Conservation (phyloP, 768 basidiomycete genomes). For the Amanita brunnescens region DNA sequence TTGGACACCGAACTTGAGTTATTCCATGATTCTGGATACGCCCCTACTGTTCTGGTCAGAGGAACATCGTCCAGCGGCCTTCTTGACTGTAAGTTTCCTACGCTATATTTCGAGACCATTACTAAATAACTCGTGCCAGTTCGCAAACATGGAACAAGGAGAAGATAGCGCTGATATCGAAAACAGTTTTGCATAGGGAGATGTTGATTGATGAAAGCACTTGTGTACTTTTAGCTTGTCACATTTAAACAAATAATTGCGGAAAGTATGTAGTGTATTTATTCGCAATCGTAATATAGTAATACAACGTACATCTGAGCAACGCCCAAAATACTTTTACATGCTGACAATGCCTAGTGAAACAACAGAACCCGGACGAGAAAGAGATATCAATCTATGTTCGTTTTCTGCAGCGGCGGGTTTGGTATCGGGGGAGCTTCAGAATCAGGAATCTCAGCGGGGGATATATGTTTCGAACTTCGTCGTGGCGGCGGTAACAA, state of each 20-base stretch:
- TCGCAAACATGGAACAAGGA: slow-evolving; percentile 82
- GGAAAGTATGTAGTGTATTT: slow-evolving; percentile 3
- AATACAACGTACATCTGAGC: slow-evolving; percentile 2
- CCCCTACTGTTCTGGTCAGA: slow-evolving; percentile 95
- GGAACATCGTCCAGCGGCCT: slow-evolving; percentile 89
- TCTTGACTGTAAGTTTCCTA: slow-evolving; percentile 64
- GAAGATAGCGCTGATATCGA: slow-evolving; percentile 96
- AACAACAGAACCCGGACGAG: slow-evolving; percentile 43
- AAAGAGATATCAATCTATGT: slow-evolving; percentile 29
- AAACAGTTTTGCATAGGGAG: slow-evolving; percentile 76
- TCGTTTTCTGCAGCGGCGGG: slow-evolving; percentile 21
- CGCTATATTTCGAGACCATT: neutral
- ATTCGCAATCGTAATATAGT: slow-evolving; percentile 2
- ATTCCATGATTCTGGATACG: slow-evolving; percentile 83
- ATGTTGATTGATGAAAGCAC: neutral
- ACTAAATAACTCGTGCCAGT: slow-evolving; percentile 34
- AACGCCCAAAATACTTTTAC: slow-evolving; percentile 15
- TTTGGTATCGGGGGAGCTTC: slow-evolving; percentile 14
- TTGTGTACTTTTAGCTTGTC: slow-evolving; percentile 1
- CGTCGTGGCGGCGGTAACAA: slow-evolving; percentile 60
- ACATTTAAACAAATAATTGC: neutral
- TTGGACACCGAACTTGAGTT: slow-evolving; percentile 77
- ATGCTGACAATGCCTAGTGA: slow-evolving; percentile 42
- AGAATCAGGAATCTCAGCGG: slow-evolving; percentile 21
- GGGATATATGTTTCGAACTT: slow-evolving; percentile 39